These are phyloP conservation scores for Ophiostoma perfectum DNA, from an alignment of 2,329 filamentous ascomycete species.

Conservation along the genomic window DNA sequence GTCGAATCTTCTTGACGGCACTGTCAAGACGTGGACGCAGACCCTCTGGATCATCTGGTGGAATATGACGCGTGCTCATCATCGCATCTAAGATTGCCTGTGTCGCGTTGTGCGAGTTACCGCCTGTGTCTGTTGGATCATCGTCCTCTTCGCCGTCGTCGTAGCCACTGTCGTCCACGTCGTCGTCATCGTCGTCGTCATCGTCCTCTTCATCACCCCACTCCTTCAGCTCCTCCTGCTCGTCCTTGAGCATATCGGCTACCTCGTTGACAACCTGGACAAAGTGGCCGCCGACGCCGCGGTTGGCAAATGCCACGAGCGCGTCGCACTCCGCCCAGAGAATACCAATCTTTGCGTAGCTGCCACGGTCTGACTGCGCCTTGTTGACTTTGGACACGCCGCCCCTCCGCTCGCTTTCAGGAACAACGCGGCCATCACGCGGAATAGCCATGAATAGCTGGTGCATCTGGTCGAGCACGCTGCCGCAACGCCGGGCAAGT, in stretches of 20 bases:
- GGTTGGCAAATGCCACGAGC: conserved; percentile 55
- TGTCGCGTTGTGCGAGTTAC: conserved; percentile 36
- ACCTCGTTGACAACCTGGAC: conserved; percentile 68
- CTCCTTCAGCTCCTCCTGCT: conserved; percentile 78
- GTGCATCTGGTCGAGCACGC: conserved; percentile 58
- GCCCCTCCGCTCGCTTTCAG: conserved; percentile 38
- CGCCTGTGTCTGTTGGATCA: conserved; percentile 21
- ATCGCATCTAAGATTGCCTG: conserved; percentile 62
- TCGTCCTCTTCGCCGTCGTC: conserved; percentile 31
- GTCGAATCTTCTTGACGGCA: conserved; percentile 59
- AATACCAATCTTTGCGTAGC: conserved; percentile 63
- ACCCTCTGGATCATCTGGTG: conserved; percentile 56
- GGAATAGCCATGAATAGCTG: conserved; percentile 57
- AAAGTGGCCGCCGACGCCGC: conserved; percentile 66
- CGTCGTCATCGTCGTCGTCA: conserved; percentile 46
- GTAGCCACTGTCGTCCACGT: conserved; percentile 36
- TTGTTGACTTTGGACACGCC: conserved; percentile 34
- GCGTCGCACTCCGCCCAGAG: conserved; percentile 81
- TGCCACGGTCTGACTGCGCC: conserved; percentile 41
- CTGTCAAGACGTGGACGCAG: conserved; percentile 62
- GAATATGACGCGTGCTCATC: conserved; percentile 59
- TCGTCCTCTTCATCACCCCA: conserved; percentile 71
- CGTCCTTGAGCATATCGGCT: conserved; percentile 70
- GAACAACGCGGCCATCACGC: conserved; percentile 50
- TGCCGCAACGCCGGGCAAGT: conserved; percentile 52